A percentile compares a stretch with the other conserved stretches of the same genome.
Evolutionary conservation across 352 stramenopile species (phyloP).

Genomic region (Phytophthora megakarya): DNA sequence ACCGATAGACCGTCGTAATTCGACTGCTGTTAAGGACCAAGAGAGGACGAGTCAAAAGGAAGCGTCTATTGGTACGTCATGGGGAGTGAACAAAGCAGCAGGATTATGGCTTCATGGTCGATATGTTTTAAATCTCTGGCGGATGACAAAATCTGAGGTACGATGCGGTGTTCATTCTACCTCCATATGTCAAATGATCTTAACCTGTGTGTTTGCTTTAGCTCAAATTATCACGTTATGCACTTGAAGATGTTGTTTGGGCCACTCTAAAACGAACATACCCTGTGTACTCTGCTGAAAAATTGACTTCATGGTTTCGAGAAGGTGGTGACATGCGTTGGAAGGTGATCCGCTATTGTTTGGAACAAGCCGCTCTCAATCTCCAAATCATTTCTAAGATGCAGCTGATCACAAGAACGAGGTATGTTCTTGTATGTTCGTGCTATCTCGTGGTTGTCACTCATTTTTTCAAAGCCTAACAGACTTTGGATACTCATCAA

Average conservation of each 20-base stretch:
- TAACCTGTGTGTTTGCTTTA: conserved; percentile 29
- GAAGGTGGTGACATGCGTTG: conserved; percentile 44
- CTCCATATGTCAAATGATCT: background rate
- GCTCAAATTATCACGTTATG: conserved; percentile 85
- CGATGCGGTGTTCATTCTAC: background rate
- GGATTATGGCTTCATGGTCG: conserved; percentile 91
- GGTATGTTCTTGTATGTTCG: conserved; percentile 33
- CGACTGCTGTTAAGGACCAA: conserved; percentile 25
- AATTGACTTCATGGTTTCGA: conserved; percentile 68
- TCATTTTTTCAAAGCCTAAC: background rate
- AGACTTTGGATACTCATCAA: background rate
- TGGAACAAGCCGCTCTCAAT: conserved; percentile 56
- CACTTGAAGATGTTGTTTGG: conserved; percentile 77
- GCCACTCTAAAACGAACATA: conserved; percentile 68
- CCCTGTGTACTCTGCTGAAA: conserved; percentile 60
- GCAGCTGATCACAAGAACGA: conserved; percentile 85
- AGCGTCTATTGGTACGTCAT: conserved; percentile 71
- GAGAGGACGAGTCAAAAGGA: conserved; percentile 37
- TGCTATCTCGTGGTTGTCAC: background rate
- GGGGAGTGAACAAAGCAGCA: conserved; percentile 81
- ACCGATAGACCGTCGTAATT: conserved; percentile 63
- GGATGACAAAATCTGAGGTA: conserved; percentile 84
- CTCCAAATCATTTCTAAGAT: conserved; percentile 83
- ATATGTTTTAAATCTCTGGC: conserved; percentile 93
- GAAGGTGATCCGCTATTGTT: conserved; percentile 61